Base-by-base conservation (phyloP, 208 protist species). In the Leptomonas pyrrhocoris region DNA sequence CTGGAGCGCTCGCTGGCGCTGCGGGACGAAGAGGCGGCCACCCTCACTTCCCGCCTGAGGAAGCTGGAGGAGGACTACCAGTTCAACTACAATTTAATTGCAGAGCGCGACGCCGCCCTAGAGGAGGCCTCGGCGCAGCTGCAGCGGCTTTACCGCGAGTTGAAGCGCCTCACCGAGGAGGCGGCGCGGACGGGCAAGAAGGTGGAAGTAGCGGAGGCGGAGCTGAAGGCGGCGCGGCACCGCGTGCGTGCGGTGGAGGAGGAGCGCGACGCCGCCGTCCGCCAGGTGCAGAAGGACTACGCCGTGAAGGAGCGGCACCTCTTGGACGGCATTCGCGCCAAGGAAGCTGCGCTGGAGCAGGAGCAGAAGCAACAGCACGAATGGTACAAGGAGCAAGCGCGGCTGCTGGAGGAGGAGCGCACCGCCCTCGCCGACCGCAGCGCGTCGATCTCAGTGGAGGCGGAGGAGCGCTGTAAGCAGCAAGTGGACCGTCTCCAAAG, bases 71-170 rank as follows among this genome's bases (percentile, higher is more conserved):
- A 96, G 64, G 92, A 96, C 77, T 96, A 96, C 59, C 84, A 93
- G 72, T 96, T 94, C 65, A 96, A 96, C 71, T 96, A 91, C 75
- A 84, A 88, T 46, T 80, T 96, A 36, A 96, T 96, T 31, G 83
- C 67, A 42, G 89, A 96, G 64, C 88, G 92, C 36, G 92, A 96
- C 65, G 85, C 80, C 23, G 89, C 92, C 11, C 60, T 96, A n/a
- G 85, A 93, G 56, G 92, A 94, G 70, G 88, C 89, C 11, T 68
- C 92, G 13, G 70, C 68, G 62, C 85, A 96, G 73, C 74, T 94
- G n/a, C 86, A 92, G 76, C 78, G 82, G 16, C 69, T 96, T 15
- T 93, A 93, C 67, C 77, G 84, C 34, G 88, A 94, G 65, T 53
- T 92, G 65, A 85, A 78, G 69, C 83, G 77, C n/a, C 68, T 79